phyloP scores from a whole-genome alignment of 2,329 filamentous ascomycete species.

The Cercospora janseana region DNA sequence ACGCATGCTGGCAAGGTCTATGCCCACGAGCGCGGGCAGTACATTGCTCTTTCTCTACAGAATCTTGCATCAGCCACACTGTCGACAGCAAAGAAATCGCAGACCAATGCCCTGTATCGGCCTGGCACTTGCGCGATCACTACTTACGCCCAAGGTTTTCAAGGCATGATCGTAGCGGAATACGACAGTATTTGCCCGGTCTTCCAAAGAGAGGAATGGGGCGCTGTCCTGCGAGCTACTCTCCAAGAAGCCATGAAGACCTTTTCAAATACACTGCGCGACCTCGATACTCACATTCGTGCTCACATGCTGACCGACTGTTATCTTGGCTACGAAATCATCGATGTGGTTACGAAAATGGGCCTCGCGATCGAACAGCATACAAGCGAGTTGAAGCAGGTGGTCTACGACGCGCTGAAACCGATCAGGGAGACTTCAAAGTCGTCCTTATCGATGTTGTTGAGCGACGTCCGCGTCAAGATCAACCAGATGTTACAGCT shows the following conservation, averaged over 20 bases:
- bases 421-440: slow-evolving; percentile 92
- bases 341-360: slow-evolving; percentile 80
- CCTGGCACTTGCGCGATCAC: slow-evolving; percentile 88
- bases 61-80: slow-evolving; percentile 82
- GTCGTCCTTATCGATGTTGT: slow-evolving; percentile 73
- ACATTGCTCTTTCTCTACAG: slow-evolving; percentile 75
- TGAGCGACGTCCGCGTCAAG: slow-evolving; percentile 77
- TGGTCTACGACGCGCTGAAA: slow-evolving; percentile 80
- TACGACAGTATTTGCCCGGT: slow-evolving; percentile 87
- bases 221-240: slow-evolving; percentile 71
- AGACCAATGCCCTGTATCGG: slow-evolving; percentile 77
- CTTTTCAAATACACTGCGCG: slow-evolving; percentile 78
- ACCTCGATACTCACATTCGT: slow-evolving; percentile 88
- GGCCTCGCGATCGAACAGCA: slow-evolving; percentile 76
- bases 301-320: slow-evolving; percentile 84
- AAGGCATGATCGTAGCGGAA: slow-evolving; percentile 82
- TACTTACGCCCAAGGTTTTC: slow-evolving; percentile 82
- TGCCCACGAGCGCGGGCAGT: slow-evolving; percentile 79
- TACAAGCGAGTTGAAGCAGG: slow-evolving; percentile 80
- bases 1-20: slow-evolving; percentile 74
- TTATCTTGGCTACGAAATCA: slow-evolving; percentile 91
- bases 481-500: slow-evolving; percentile 65
- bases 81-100: slow-evolving; percentile 72
- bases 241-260: slow-evolving; percentile 76
- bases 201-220: slow-evolving; percentile 83